Conservation (phyloP, 441 rosid species). For the Croton laevigatus region DNA sequence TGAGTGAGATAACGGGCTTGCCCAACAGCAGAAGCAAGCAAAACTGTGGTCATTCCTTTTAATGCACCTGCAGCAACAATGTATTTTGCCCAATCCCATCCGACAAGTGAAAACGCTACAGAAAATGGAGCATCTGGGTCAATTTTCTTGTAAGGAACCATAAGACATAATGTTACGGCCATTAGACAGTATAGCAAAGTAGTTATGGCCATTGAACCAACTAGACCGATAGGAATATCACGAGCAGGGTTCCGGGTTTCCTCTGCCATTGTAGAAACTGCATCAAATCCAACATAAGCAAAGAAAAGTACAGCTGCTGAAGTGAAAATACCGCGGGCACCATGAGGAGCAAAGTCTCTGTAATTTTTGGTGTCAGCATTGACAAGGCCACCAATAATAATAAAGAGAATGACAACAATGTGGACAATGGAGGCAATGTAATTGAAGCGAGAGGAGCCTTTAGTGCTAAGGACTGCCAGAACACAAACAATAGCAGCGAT, state of each 20-base stretch:
- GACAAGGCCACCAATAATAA: constrained; percentile 55
- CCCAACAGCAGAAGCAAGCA: constrained; percentile 26
- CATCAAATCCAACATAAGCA: constrained; percentile 76
- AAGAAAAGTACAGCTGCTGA: constrained; percentile 71
- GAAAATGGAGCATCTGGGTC: constrained; percentile 25
- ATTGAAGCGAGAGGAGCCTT: constrained; percentile 71
- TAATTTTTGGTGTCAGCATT: constrained; percentile 59
- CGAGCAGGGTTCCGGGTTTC: constrained; percentile 68
- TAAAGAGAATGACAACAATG: constrained; percentile 52
- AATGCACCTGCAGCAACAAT: constrained; percentile 28
- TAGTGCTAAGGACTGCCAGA: constrained; percentile 64
- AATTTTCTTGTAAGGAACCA: constrained; percentile 23
- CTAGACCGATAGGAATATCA: constrained; percentile 77
- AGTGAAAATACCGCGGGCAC: constrained; percentile 49
- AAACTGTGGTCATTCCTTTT: constrained; percentile 31
- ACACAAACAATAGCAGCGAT: constrained; percentile 42
- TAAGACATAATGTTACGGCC: constrained; percentile 17
- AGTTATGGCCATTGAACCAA: constrained; percentile 59
- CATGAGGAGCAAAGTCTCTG: constrained; percentile 35
- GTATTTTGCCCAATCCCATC: constrained; percentile 31
- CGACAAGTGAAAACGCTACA: constrained; percentile 22
- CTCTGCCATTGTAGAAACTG: constrained; percentile 76
- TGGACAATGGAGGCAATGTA: constrained; percentile 66
- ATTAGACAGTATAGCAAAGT: constrained; percentile 29
- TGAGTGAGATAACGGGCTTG: constrained; percentile 31